These are phyloP conservation scores for Chytriomyces sp. DNA, from an alignment of 192 early-diverging fungal species.

Conservation along the genomic window DNA sequence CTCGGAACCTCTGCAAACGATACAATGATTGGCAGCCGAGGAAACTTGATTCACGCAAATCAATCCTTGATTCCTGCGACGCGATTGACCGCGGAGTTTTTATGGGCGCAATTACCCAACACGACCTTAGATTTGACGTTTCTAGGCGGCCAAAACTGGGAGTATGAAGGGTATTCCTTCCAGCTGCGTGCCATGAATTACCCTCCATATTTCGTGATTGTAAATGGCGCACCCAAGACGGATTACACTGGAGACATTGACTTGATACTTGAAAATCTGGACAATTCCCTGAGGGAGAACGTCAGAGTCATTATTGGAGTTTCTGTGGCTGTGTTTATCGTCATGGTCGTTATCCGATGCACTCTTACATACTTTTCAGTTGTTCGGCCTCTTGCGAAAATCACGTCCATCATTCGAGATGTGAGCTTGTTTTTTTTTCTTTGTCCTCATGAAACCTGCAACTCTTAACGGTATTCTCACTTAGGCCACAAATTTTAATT, in stretches of 20 bases:
- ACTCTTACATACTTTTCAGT: background rate
- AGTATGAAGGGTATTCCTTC: no score
- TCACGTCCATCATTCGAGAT: background rate
- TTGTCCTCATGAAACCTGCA: no score
- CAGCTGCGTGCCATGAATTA: no score
- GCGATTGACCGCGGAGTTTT: background rate
- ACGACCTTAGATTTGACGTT: background rate
- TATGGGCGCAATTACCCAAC: background rate
- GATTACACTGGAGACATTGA: conserved; percentile 23
- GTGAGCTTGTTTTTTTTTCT: background rate
- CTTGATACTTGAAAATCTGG: background rate
- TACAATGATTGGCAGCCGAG: background rate
- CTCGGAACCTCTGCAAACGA: conserved; percentile 10
- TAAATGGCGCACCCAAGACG: background rate
- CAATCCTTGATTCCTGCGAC: background rate
- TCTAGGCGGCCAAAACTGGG: background rate
- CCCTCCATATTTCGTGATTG: no score
- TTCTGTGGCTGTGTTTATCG: background rate
- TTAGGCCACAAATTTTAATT: background rate
- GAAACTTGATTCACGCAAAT: background rate
- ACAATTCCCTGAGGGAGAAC: background rate
- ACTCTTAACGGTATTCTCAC: background rate
- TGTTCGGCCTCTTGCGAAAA: background rate
- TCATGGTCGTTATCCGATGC: background rate
- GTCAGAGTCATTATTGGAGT: background rate